Evolutionary conservation across 441 rosid genomes (phyloP).

Genomic region (Gossypium davidsonii): DNA sequence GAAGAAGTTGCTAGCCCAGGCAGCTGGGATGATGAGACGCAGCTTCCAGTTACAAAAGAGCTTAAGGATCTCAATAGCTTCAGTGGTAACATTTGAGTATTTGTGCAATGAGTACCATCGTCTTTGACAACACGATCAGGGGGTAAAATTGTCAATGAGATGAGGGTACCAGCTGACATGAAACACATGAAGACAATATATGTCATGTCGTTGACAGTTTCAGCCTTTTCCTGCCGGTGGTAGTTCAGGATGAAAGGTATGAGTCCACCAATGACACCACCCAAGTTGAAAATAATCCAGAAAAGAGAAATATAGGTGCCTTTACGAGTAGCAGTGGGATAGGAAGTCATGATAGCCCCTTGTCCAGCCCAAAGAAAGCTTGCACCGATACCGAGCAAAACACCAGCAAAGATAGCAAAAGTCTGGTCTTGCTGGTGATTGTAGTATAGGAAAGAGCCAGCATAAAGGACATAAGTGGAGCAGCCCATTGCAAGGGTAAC

Average conservation of each 20-base stretch:
- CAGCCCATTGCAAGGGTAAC: conserved; percentile 51
- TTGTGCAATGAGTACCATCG: conserved; percentile 38
- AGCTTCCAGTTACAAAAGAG: conserved; percentile 50
- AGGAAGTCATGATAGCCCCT: conserved; percentile 72
- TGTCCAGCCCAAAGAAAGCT: conserved; percentile 66
- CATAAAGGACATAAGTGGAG: conserved; percentile 56
- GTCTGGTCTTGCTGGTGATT: conserved; percentile 46
- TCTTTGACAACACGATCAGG: conserved; percentile 45
- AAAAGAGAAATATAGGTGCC: conserved; percentile 53
- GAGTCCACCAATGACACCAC: conserved; percentile 61
- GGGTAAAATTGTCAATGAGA: conserved; percentile 40
- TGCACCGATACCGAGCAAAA: conserved; percentile 50
- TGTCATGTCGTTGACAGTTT: conserved; percentile 51
- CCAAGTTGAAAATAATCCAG: conserved; percentile 62
- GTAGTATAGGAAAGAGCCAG: conserved; percentile 57
- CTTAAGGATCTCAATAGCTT: conserved; percentile 36
- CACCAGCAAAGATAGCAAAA: conserved; percentile 48
- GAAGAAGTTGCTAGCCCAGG: conserved; percentile 63
- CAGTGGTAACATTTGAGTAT: conserved; percentile 25
- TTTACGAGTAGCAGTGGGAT: conserved; percentile 45
- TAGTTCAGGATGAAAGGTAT: conserved; percentile 54
- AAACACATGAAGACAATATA: conserved; percentile 61
- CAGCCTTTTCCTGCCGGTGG: conserved; percentile 25
- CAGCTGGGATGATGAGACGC: conserved; percentile 44
- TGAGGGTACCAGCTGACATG: conserved; percentile 40